phyloP scores from a whole-genome alignment of 2,329 filamentous ascomycete genomes.

The Sporothrix schenckii region DNA sequence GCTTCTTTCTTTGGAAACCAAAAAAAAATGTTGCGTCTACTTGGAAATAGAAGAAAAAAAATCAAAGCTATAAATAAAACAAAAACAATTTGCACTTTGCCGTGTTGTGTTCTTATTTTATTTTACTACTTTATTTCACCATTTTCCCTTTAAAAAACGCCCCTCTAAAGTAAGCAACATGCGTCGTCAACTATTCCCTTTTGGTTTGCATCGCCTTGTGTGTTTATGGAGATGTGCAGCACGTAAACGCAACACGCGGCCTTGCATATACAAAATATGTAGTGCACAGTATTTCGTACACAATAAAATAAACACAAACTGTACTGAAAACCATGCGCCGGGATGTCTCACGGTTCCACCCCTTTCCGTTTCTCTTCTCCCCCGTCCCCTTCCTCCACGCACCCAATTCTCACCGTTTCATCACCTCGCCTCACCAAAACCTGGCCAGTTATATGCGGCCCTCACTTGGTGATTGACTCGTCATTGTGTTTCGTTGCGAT shows the following conservation, averaged over 20 bases:
- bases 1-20: background rate
- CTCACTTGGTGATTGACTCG: constrained; percentile 6
- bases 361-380: background rate
- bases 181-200: no score
- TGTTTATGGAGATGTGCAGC: background rate
- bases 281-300: constrained; percentile 1
- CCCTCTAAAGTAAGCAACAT: no score
- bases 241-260: no score
- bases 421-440: background rate
- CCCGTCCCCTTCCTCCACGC: background rate
- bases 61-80: background rate
- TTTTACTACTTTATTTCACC: no score
- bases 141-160: background rate
- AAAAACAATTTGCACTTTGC: background rate
- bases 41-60: background rate
- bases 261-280: background rate
- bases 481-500: constrained; percentile 5
- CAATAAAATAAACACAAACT: constrained; percentile 2
- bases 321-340: constrained; percentile 15
- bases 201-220: background rate
- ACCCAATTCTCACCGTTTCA: constrained; percentile 2
- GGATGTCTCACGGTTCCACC: background rate
- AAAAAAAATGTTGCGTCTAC: background rate
- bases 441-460: background rate
- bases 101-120: no score